phyloP scores from a whole-genome alignment of 176 grass and related monocot genomes.

The Melocanna baccifera region DNA sequence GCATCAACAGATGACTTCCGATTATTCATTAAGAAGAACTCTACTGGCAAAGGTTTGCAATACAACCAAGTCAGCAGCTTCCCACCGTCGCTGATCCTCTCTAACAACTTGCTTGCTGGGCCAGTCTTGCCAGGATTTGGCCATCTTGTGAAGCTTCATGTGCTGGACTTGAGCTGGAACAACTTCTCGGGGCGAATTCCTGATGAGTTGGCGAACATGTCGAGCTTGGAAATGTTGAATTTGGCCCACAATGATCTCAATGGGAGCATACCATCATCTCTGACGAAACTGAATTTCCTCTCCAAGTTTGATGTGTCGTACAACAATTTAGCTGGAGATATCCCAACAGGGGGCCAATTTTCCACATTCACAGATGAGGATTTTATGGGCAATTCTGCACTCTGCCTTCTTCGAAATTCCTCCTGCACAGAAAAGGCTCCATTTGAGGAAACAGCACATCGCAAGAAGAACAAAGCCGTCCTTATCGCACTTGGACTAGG shows the following conservation, averaged over 20 bases:
- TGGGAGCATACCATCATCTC: constrained; percentile 74
- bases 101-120: constrained; percentile 60
- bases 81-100: constrained; percentile 68
- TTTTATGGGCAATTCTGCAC: constrained; percentile 73
- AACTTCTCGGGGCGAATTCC: constrained; percentile 80
- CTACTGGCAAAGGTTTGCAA: constrained; percentile 57
- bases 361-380: constrained; percentile 53
- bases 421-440: neutral
- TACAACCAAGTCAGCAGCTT: constrained; percentile 93
- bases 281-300: constrained; percentile 72
- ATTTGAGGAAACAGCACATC: neutral
- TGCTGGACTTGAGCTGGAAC: constrained; percentile 69
- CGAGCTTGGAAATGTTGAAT: constrained; percentile 60
- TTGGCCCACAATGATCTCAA: constrained; percentile 75
- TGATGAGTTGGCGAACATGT: constrained; percentile 64
- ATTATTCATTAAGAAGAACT: constrained; percentile 73
- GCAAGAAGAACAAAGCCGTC: constrained; percentile 47
- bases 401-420: constrained; percentile 44
- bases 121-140: constrained; percentile 51
- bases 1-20: constrained; percentile 48
- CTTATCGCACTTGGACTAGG: constrained; percentile 50
- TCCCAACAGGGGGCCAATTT: constrained; percentile 86
- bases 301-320: constrained; percentile 73
- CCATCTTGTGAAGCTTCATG: constrained; percentile 55
- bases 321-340: constrained; percentile 63